phyloP scores from a whole-genome alignment of 345 rosid genomes.

The Fremontodendron californicum region DNA sequence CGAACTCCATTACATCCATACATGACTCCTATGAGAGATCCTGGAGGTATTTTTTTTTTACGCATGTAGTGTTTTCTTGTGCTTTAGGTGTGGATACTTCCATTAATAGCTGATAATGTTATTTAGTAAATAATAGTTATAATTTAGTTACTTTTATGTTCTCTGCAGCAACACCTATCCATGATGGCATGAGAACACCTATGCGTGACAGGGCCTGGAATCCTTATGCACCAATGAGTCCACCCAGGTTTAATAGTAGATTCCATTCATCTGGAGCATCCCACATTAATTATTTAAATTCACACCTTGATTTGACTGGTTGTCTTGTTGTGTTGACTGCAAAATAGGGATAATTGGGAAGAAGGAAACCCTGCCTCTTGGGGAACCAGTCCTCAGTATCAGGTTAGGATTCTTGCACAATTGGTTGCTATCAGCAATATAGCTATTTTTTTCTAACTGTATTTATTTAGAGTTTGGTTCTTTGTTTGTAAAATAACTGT shows the following conservation, averaged over 20 bases:
- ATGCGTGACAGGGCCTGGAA: slow-evolving; percentile 99
- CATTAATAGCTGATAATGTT: not conserved
- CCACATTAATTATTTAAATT: not conserved
- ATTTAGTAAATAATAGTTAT: slow-evolving; percentile 17
- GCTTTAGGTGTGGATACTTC: not conserved
- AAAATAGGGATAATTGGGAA: slow-evolving; percentile 84
- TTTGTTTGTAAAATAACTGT: not conserved
- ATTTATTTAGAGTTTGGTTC: not conserved
- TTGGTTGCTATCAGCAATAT: not conserved
- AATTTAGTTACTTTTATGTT: not conserved
- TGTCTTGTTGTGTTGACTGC: not conserved
- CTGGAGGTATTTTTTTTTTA: slow-evolving; percentile 39
- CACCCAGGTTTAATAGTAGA: slow-evolving; percentile 62
- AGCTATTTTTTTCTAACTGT: not conserved
- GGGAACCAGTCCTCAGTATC: slow-evolving; percentile 77
- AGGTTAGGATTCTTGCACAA: slow-evolving; percentile 36
- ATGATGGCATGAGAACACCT: slow-evolving; percentile 96
- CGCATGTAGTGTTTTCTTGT: not conserved
- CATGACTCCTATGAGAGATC: slow-evolving; percentile 93
- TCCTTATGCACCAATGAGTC: slow-evolving; percentile 96
- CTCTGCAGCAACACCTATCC: slow-evolving; percentile 80
- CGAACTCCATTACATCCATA: slow-evolving; percentile 91
- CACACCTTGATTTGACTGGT: not conserved
- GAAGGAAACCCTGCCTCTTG: slow-evolving; percentile 69
- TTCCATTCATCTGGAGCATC: not conserved